Conservation (phyloP, 345 rosid species). For the Leavenworthia alabamica region DNA sequence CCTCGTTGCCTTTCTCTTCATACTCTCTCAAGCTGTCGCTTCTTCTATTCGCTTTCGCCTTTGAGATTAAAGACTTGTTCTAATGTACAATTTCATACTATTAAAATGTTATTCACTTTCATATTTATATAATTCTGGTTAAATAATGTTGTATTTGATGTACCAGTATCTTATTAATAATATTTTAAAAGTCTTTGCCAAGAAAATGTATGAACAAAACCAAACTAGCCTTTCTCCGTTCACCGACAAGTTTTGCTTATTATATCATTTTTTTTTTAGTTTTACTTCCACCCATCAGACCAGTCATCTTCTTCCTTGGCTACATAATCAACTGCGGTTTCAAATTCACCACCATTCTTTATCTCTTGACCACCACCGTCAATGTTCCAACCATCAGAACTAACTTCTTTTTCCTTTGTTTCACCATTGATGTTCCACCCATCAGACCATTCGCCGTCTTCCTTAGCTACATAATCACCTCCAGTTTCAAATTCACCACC, state of each 20-base stretch:
- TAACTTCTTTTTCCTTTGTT: conserved; percentile 40
- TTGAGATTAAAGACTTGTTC: conserved; percentile 24
- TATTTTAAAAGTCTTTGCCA: not conserved
- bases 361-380: not conserved
- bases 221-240: not conserved
- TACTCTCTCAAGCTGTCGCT: conserved; percentile 44
- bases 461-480: no score
- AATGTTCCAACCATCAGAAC: conserved; percentile 46
- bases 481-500: no score
- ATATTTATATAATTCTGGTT: not conserved
- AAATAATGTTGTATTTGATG: not conserved
- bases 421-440: not conserved
- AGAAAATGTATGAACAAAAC: not conserved
- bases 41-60: conserved; percentile 40
- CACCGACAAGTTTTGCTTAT: not conserved
- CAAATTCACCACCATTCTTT: no score
- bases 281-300: conserved; percentile 49
- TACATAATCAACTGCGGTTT: not conserved
- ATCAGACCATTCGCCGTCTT: not conserved
- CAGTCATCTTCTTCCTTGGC: conserved; percentile 17
- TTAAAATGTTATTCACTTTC: not conserved
- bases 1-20: conserved; percentile 45
- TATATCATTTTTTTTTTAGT: not conserved
- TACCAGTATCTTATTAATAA: not conserved
- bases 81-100: not conserved